A percentile compares a stretch with the other conserved stretches of the same genome.
These are phyloP conservation scores for Trichoderma harzianum DNA, from an alignment of 2,329 filamentous ascomycete species.

Conservation along the genomic window DNA sequence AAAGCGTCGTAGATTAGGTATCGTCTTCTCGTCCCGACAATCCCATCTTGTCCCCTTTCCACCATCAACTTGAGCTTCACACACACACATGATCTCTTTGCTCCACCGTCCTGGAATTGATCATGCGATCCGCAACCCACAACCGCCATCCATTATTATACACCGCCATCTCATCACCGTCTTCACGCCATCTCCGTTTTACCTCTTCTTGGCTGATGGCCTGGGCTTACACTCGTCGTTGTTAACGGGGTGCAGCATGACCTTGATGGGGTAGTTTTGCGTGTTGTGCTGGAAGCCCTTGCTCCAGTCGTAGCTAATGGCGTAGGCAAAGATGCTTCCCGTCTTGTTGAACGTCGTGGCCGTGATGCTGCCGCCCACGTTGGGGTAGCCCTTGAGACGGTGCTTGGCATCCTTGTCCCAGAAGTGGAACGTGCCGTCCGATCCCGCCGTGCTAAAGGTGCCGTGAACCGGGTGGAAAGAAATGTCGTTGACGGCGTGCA, in stretches of 20 bases:
- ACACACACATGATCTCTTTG: neutral
- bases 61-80: neutral
- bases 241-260: conserved; percentile 77
- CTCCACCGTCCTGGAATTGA: neutral
- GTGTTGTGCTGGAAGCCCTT: conserved; percentile 90
- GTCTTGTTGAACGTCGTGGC: conserved; percentile 86
- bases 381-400: conserved; percentile 82
- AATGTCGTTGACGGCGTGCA: conserved; percentile 95
- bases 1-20: neutral
- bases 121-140: neutral
- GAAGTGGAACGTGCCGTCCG: conserved; percentile 95
- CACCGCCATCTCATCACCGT: neutral
- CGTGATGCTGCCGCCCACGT: conserved; percentile 81
- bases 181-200: conserved; percentile 25
- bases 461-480: conserved; percentile 95
- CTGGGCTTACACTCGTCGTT: conserved; percentile 60
- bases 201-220: conserved; percentile 59
- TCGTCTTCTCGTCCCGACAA: conserved; percentile 4
- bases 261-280: conserved; percentile 69
- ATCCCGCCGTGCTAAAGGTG: conserved; percentile 96
- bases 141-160: neutral
- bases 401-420: conserved; percentile 94
- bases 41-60: neutral
- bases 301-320: conserved; percentile 96
- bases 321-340: conserved; percentile 82